These are phyloP conservation scores for Pichia insulana DNA, from an alignment of 805 yeast genomes.

Conservation along the genomic window DNA sequence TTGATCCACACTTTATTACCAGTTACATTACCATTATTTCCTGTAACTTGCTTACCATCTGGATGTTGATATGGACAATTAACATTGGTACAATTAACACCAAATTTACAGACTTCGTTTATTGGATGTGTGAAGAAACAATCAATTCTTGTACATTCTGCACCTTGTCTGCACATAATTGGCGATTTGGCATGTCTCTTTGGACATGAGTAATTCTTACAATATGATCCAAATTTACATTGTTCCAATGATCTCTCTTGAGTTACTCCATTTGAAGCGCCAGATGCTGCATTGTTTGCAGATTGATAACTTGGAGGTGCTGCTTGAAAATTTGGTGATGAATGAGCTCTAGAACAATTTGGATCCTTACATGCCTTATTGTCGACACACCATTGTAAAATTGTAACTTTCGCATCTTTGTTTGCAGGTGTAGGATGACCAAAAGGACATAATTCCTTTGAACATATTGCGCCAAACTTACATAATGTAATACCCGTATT, in stretches of 20 bases:
- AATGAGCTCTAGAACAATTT: constrained; percentile 68
- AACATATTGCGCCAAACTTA: constrained; percentile 67
- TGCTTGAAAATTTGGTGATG: constrained; percentile 49
- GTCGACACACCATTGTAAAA: constrained; percentile 67
- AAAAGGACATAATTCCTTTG: constrained; percentile 74
- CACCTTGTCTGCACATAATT: constrained; percentile 75
- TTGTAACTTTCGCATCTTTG: constrained; percentile 58
- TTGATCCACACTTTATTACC: constrained; percentile 29
- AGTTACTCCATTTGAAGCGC: constrained; percentile 1
- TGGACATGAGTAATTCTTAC: constrained; percentile 73
- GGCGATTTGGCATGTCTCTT: constrained; percentile 75
- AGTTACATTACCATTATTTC: constrained; percentile 8
- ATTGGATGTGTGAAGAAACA: constrained; percentile 81
- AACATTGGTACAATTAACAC: constrained; percentile 61
- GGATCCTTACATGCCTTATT: constrained; percentile 57
- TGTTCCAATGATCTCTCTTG: constrained; percentile 58
- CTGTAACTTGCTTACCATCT: constrained; percentile 46
- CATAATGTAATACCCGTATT: constrained; percentile 49
- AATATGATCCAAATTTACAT: constrained; percentile 69
- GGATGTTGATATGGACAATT: constrained; percentile 76
- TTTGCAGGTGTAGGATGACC: constrained; percentile 91
- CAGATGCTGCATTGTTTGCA: background rate
- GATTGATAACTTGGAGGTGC: constrained; percentile 13
- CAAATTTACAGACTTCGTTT: constrained; percentile 72
- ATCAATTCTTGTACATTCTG: constrained; percentile 66